Evolutionary conservation across 345 rosid species (phyloP).

Genomic region (Melaleuca alternifolia): DNA sequence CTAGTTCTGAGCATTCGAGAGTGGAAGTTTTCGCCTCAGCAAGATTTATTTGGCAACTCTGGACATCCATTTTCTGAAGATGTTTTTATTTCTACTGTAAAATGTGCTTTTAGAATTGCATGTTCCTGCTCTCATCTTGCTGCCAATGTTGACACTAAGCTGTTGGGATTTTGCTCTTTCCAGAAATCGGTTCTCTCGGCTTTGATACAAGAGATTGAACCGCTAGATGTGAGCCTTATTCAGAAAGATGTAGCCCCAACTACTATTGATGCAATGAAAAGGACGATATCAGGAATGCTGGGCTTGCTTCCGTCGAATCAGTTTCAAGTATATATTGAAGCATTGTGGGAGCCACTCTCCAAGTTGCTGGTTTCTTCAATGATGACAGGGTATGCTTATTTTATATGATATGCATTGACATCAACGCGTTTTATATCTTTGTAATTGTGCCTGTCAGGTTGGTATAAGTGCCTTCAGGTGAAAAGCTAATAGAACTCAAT

Average conservation of each 20-base stretch:
- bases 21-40: neutral
- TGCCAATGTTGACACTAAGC: neutral
- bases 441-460: neutral
- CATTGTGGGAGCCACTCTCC: slow-evolving; percentile 90
- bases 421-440: neutral
- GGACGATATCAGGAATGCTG: slow-evolving; percentile 95
- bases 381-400: slow-evolving; percentile 85
- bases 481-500: neutral
- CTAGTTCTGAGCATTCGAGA: neutral
- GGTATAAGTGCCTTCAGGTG: neutral
- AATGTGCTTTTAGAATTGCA: neutral
- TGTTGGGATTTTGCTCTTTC: neutral
- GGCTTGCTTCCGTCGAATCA: slow-evolving; percentile 93
- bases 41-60: neutral
- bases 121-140: neutral
- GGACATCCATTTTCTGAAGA: neutral
- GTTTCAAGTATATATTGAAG: slow-evolving; percentile 81
- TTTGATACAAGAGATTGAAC: slow-evolving; percentile 84
- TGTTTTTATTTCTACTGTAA: neutral
- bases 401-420: neutral
- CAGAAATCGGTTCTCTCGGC: slow-evolving; percentile 58
- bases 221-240: slow-evolving; percentile 79
- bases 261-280: slow-evolving; percentile 91
- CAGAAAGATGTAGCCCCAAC: slow-evolving; percentile 82
- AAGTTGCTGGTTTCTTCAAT: slow-evolving; percentile 83